These are phyloP conservation scores for Ustilago sp. DNA, from an alignment of 1,284 basidiomycete genomes.

Conservation along the genomic window DNA sequence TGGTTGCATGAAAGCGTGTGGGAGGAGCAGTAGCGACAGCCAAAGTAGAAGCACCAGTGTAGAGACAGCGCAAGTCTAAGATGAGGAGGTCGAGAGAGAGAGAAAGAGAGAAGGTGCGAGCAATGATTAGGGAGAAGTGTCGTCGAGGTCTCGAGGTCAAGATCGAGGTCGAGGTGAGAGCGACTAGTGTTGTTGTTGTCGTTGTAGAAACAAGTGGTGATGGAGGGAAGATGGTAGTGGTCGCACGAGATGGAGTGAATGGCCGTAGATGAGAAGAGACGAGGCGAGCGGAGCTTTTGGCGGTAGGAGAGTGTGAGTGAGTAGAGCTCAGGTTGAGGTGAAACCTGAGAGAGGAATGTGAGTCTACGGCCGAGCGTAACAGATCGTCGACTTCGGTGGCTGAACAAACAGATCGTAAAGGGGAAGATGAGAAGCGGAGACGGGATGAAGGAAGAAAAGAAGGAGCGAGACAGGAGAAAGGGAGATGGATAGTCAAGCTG, in stretches of 20 bases:
- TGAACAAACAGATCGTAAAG: slow-evolving; percentile 35
- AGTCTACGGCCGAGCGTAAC: slow-evolving; percentile 9
- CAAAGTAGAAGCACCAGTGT: not conserved
- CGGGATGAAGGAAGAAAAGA: slow-evolving; percentile 20
- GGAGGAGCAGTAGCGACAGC: not conserved
- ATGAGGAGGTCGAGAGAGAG: not conserved
- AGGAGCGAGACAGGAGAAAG: not conserved
- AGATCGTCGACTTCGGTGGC: slow-evolving; percentile 36
- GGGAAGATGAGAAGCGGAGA: slow-evolving; percentile 14
- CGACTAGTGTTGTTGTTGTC: not conserved
- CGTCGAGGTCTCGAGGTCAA: not conserved
- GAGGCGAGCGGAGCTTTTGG: not conserved
- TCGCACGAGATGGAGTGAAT: slow-evolving; percentile 1
- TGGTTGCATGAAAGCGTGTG: slow-evolving; percentile 27
- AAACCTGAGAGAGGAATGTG: slow-evolving; percentile 38
- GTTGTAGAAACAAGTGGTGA: slow-evolving; percentile 7
- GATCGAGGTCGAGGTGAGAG: not conserved
- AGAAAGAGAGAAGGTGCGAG: not conserved
- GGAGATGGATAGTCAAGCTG: not conserved
- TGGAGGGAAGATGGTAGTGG: not conserved
- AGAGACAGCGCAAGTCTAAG: not conserved
- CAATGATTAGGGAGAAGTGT: too few relatives aligned
- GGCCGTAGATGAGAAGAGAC: slow-evolving; percentile 1
- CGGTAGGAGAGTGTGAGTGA: not conserved
- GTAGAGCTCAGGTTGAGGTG: slow-evolving; percentile 25